Base-by-base conservation (phyloP, 2,329 filamentous ascomycete species). In the Aspergillus costaricaensis region DNA sequence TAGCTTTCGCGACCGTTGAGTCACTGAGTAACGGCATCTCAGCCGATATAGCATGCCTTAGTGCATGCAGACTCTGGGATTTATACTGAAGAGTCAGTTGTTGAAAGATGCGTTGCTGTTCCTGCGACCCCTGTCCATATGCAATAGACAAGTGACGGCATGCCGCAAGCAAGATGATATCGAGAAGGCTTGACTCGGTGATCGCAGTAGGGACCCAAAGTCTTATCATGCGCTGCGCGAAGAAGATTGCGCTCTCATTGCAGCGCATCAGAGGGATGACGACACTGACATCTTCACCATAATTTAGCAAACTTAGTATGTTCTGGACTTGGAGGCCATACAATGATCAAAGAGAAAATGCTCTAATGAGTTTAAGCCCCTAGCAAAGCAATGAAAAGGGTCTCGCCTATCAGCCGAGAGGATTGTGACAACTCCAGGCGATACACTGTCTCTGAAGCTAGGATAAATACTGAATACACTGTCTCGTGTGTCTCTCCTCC, bases 311-410 rank as follows among this genome's bases (percentile, higher is more conserved):
- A 14, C 17, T 2, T 43, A 10, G 3, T 21, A 10, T 43, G 8
- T 4, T 19, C 38, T 15, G 6, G 10, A 43, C 8, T 19, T 10
- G 19, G 39, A 15, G 15, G 7, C 58, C 65, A 38, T 61, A 68
- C 66, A 68, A 55, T 68, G 65, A 55, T 68, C 66, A 41, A 68
- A 67, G 27, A 68, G 9, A 41, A 61, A 57, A 27, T 65, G 44
- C 19, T 68, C 66, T 0, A 61, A 17, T 1, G 63, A 63, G 15
- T 51, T 50, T 21, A 68, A 49, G 0, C 38, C n/a, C 27, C 36
- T 53, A 25, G 62, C 66, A 41, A 57, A 61, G 57, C 58, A 62
- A 32, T 23, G 57, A 39, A 67, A 68, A 14, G 66, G 65, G 44
- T 68, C 66, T 12, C 51, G 60, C 12, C 66, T 39, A 27, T 32